Base-by-base conservation (phyloP, 345 rosid species). In the Syzygium oleosum region DNA sequence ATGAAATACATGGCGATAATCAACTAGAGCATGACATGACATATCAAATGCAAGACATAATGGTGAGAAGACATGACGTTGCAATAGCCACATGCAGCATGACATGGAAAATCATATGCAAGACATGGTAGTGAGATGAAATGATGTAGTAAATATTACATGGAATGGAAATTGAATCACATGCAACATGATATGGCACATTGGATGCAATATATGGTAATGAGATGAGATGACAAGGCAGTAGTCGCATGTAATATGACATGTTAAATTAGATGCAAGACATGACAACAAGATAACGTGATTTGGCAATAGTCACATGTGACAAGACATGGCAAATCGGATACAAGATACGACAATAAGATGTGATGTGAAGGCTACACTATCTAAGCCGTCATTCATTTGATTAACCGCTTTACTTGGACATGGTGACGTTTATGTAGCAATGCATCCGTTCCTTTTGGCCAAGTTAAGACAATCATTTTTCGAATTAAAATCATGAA, bases 291-390 rank as follows among this genome's bases (percentile, higher is more conserved):
- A n/a, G 34, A 61, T 12, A 5, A 12, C 17, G n/a, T 61, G 68
- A 61, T 8, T 12, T 6, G 34, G 13, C 31, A 61, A 61, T n/a
- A n/a, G 17, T 61, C 34, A 61, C 68, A 61, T 61, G 9, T n/a
- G n/a, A n/a, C 34, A 12, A 12, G 25, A 12, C 16, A 13, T 61
- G 34, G 5, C 3, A 12, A 59, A 59, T 59, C 31, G 11, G 12
- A 59, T 27, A 16, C 17, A 3, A 5, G 0, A 61, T 13, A 61
- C 0, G 4, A 13, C 34, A 13, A n/a, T 0, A 6, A 13, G 34
- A n/a, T 27, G 29, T 61, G 34, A 61, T 61, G 34, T 29, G 68
- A 61, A n/a, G 68, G 12, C 34, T 61, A 61, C 9, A n/a, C 17
- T 61, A 61, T 52, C 15, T 13, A 12, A n/a, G 31, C 34, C 1